Conservation (phyloP, 345 rosid species). For the Diplotaxis tenuifolia region DNA sequence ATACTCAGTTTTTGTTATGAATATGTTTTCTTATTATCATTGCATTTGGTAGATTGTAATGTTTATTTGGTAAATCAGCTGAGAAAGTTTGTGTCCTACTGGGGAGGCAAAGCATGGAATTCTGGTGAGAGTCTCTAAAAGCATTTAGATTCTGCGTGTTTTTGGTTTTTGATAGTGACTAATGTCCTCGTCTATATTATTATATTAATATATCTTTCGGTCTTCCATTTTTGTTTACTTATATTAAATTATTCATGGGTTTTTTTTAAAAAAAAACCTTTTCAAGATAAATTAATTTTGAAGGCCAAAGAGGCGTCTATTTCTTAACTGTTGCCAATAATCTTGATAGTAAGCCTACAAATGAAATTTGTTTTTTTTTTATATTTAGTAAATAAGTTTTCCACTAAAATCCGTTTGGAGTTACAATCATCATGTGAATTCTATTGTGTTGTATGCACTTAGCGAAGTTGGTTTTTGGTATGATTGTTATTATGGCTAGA, state of each 20-base stretch:
- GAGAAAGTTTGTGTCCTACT: slow-evolving; percentile 38
- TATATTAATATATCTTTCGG: neutral
- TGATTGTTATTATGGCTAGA: neutral
- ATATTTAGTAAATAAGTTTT: neutral
- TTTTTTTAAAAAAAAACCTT: too few relatives aligned
- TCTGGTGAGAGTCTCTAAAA: slow-evolving; percentile 33
- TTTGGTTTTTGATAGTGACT: slow-evolving; percentile 29
- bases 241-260: too few relatives aligned
- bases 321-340: slow-evolving; percentile 1
- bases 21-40: neutral
- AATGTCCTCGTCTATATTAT: slow-evolving; percentile 28
- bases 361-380: neutral
- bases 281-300: too few relatives aligned
- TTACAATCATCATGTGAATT: neutral
- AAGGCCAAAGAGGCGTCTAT: neutral
- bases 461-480: neutral
- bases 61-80: slow-evolving; percentile 33
- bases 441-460: neutral
- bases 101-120: slow-evolving; percentile 38
- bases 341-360: neutral
- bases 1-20: slow-evolving; percentile 3
- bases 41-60: slow-evolving; percentile 19
- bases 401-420: neutral
- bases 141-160: slow-evolving; percentile 23
- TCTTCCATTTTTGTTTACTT: neutral